phyloP scores from a whole-genome alignment of 1,284 basidiomycete genomes.

The Salmacisia buchloeana region DNA sequence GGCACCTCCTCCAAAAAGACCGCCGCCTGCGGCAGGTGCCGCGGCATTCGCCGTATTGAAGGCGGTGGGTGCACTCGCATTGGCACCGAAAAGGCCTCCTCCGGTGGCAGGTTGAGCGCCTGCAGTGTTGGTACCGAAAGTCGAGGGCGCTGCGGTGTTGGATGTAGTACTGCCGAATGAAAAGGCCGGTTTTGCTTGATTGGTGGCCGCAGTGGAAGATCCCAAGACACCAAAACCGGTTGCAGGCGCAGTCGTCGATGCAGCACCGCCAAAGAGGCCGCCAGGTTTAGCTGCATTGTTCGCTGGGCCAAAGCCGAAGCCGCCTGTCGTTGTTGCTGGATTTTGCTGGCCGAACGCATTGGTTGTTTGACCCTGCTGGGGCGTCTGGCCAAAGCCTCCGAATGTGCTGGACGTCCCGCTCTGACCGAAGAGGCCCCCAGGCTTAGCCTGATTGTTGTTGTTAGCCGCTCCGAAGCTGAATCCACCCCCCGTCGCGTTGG shows the following conservation, averaged over 20 bases:
- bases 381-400: slow-evolving; percentile 26
- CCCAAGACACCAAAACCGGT: slow-evolving; percentile 39
- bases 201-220: slow-evolving; percentile 20
- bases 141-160: slow-evolving; percentile 22
- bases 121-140: background rate
- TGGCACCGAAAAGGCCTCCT: background rate
- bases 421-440: slow-evolving; percentile 50
- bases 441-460: slow-evolving; percentile 37
- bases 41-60: background rate
- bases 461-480: slow-evolving; percentile 35
- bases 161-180: slow-evolving; percentile 35
- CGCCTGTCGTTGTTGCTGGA: slow-evolving; percentile 32
- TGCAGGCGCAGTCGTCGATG: slow-evolving; percentile 27
- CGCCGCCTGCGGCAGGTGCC: background rate
- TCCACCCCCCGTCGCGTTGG: background rate
- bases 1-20: slow-evolving; percentile 3
- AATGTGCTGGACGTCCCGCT: slow-evolving; percentile 18
- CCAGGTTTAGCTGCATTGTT: no score
- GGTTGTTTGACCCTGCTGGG: slow-evolving; percentile 13
- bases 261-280: slow-evolving; percentile 11
- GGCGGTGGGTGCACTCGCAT: background rate
- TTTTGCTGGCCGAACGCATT: slow-evolving; percentile 45
- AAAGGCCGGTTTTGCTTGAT: slow-evolving; percentile 35
- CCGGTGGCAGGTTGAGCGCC: background rate
- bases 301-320: no score